phyloP scores from a whole-genome alignment of 208 protist genomes.

The Acanthamoeba sp. region DNA sequence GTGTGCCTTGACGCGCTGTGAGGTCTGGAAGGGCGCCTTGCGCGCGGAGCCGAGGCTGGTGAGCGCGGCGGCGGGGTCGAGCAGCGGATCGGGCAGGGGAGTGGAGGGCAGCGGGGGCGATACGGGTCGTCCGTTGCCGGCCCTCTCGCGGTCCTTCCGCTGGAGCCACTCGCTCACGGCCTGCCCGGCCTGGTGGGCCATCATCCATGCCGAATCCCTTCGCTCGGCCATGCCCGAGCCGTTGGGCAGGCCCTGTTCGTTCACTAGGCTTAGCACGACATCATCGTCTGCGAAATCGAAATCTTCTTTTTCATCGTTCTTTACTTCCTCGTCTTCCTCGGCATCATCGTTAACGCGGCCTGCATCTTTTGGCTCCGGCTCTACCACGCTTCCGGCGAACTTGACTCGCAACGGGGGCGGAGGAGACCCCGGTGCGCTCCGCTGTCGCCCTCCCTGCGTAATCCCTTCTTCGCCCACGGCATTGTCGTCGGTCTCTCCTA shows the following conservation, averaged over 20 bases:
- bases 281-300: background rate
- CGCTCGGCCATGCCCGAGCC: background rate
- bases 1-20: background rate
- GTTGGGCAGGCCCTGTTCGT: background rate
- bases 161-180: conserved; percentile 14
- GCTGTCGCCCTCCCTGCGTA: background rate
- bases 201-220: conserved; percentile 8
- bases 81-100: background rate
- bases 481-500: too few species aligned
- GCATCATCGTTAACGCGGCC: background rate
- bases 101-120: background rate
- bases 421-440: background rate
- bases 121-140: background rate
- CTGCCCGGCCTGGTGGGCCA: conserved; percentile 29
- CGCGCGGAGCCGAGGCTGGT: background rate
- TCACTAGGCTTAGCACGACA: background rate
- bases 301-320: background rate
- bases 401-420: background rate
- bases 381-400: background rate
- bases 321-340: background rate
- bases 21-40: background rate
- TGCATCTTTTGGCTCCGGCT: background rate
- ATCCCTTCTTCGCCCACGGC: too few species aligned
- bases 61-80: background rate
- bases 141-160: conserved; percentile 19